A percentile compares a stretch with the other conserved stretches of the same genome.
Conservation (phyloP, 257 asterid genomes). For the Lavandula angustifolia region DNA sequence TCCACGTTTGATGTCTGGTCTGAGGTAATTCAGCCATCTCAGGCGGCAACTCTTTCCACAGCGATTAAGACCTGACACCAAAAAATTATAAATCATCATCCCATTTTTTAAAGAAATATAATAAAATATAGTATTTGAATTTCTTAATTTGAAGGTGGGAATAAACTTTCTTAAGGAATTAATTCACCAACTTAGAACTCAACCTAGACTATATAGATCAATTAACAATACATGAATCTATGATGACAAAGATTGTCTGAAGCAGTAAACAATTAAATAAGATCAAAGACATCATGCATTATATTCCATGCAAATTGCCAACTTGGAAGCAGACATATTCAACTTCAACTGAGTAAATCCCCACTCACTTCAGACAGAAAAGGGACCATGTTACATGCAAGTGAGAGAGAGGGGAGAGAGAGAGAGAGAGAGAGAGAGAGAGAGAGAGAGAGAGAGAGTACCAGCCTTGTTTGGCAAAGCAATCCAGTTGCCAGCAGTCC, state of each 20-base stretch:
- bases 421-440: too few species aligned
- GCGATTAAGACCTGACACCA: conserved; percentile 46
- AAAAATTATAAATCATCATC: background rate
- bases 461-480: conserved; percentile 63
- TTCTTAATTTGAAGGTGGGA: too few species aligned
- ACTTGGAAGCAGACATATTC: background rate
- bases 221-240: too few species aligned
- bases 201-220: too few species aligned
- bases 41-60: conserved; percentile 67
- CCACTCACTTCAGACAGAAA: background rate
- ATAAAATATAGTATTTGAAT: too few species aligned
- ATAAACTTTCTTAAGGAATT: too few species aligned
- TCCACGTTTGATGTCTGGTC: conserved; percentile 61
- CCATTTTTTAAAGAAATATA: too few species aligned
- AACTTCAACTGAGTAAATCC: background rate
- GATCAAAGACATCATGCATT: too few species aligned
- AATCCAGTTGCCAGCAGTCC: conserved; percentile 55
- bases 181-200: too few species aligned
- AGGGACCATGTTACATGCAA: background rate
- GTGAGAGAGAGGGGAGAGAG: too few species aligned
- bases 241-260: too few species aligned
- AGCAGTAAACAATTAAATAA: too few species aligned
- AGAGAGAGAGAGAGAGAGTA: background rate
- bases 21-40: conserved; percentile 61
- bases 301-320: background rate